Evolutionary conservation across 371 early-diverging fungal species (phyloP).

Genomic region (Rhizomucor miehei): DNA sequence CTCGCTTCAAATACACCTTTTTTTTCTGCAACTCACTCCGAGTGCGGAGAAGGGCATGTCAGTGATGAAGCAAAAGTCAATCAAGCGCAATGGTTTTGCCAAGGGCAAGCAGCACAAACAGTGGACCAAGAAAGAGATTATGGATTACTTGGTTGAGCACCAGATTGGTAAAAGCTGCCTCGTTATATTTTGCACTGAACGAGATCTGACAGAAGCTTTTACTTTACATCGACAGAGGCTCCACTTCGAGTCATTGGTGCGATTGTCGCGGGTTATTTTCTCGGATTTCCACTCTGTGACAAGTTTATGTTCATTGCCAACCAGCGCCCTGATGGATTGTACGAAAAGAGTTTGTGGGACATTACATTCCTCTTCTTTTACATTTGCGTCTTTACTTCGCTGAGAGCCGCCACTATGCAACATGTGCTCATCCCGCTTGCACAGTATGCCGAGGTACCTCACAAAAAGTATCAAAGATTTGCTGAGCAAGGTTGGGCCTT

Average conservation of each 20-base stretch:
- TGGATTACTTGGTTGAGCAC: conserved; percentile 30
- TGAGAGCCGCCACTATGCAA: conserved; percentile 55
- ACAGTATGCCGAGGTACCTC: conserved; percentile 27
- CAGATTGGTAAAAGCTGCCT: conserved; percentile 28
- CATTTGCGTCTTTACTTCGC: conserved; percentile 59
- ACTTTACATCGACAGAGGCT: conserved; percentile 16
- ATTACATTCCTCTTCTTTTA: conserved; percentile 58
- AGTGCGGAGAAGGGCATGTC: too few relatives aligned
- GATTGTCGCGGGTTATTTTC: conserved; percentile 28
- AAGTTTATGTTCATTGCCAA: conserved; percentile 51
- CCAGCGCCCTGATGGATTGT: conserved; percentile 37
- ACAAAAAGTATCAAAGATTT: conserved; percentile 58
- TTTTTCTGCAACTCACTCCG: too few relatives aligned
- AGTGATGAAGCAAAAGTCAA: too few relatives aligned
- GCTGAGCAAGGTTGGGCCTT: conserved; percentile 70
- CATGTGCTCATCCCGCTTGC: conserved; percentile 57
- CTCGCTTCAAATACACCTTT: too few relatives aligned
- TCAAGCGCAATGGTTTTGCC: conserved; percentile 31
- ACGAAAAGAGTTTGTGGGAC: conserved; percentile 55
- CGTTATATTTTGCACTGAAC: neutral
- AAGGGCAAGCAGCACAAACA: conserved; percentile 31
- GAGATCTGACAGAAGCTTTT: neutral
- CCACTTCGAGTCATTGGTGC: conserved; percentile 29
- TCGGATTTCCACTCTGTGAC: conserved; percentile 39
- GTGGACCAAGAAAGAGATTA: conserved; percentile 17